Evolutionary conservation across 495 filamentous ascomycete species (phyloP).

Genomic region (Penicillium salamii): DNA sequence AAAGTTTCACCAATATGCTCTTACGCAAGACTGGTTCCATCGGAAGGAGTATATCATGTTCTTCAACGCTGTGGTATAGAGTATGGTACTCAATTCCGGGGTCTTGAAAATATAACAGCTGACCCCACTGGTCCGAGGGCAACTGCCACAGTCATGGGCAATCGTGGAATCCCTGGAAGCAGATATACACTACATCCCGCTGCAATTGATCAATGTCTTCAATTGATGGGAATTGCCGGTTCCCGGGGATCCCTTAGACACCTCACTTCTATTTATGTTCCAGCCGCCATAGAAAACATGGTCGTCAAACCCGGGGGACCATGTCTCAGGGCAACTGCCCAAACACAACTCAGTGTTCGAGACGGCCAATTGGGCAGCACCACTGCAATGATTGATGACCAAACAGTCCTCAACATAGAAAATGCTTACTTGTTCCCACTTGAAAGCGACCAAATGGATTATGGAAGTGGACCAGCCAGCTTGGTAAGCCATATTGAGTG

Average conservation of each 20-base stretch:
- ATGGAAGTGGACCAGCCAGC: background rate
- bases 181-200: constrained; percentile 37
- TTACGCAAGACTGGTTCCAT: constrained; percentile 3
- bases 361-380: background rate
- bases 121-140: constrained; percentile 5
- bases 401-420: background rate
- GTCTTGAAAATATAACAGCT: constrained; percentile 25
- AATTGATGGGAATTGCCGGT: constrained; percentile 32
- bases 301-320: background rate
- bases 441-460: background rate
- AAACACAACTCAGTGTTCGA: background rate
- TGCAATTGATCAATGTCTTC: constrained; percentile 41
- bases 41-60: constrained; percentile 19
- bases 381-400: background rate
- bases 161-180: constrained; percentile 1
- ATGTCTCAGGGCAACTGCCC: background rate
- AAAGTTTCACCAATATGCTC: background rate
- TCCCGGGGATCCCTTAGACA: constrained; percentile 11
- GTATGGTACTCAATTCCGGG: constrained; percentile 31
- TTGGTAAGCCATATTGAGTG: constrained; percentile 2
- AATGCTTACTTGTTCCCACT: background rate
- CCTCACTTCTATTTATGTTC: constrained; percentile 16
- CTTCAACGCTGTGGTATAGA: constrained; percentile 37
- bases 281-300: background rate
- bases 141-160: constrained; percentile 2